phyloP scores from a whole-genome alignment of 345 rosid species.

The Dimocarpus longan region DNA sequence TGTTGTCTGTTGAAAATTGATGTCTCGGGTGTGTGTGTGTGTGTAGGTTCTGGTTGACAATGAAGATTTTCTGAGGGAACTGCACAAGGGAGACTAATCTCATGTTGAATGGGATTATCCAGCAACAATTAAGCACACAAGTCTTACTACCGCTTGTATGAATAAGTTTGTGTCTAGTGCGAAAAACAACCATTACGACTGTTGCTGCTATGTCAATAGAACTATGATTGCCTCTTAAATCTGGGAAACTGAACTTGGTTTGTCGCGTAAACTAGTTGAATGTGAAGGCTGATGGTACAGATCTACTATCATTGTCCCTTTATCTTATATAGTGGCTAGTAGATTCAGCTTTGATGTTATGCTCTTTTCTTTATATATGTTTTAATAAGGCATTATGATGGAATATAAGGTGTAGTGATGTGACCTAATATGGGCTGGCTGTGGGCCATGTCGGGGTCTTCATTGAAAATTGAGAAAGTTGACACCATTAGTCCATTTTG shows the following conservation, averaged over 20 bases:
- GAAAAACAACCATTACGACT: not conserved
- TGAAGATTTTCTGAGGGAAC: conserved; percentile 88
- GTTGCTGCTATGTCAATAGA: conserved; percentile 6
- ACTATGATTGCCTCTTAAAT: not conserved
- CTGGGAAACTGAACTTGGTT: not conserved
- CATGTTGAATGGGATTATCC: not conserved
- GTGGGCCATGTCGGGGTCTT: no score
- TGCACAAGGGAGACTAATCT: conserved; percentile 34
- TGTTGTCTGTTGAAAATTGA: not conserved
- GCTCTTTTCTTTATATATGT: no score
- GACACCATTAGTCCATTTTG: no score
- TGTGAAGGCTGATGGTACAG: no score
- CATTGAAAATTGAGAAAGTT: no score
- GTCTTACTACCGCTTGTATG: conserved; percentile 5
- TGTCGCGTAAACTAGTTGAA: not conserved
- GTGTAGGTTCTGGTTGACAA: conserved; percentile 90
- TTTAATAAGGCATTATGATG: no score
- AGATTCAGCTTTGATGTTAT: no score
- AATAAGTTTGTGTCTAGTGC: conserved; percentile 21
- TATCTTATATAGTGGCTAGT: no score
- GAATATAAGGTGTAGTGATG: no score
- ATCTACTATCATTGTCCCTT: no score
- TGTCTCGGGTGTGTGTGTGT: not conserved
- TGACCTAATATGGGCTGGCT: no score
- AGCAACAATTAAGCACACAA: not conserved